Evolutionary conservation across 331 rosid genomes (phyloP).

Genomic region (Pyrus hybrid): DNA sequence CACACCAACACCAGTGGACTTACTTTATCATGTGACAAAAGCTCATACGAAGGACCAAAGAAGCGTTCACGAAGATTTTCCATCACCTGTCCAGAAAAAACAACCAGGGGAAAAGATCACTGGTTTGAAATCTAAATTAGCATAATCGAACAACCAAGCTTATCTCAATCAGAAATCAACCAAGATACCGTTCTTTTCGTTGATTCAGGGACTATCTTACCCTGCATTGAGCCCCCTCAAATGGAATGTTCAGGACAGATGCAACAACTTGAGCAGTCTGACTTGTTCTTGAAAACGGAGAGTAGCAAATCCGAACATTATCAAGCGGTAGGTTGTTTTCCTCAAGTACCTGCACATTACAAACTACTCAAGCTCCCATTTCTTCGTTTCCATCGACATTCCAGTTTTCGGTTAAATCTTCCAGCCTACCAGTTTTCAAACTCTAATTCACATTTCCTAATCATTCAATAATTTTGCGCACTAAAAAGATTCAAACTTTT

Average conservation of each 20-base stretch:
- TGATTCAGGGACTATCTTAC: conserved; percentile 12
- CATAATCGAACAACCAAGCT: background rate
- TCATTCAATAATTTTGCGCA: background rate
- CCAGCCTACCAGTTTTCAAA: background rate
- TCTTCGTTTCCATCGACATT: background rate
- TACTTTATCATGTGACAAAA: conserved; percentile 74
- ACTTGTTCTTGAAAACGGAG: conserved; percentile 78
- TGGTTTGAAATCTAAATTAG: background rate
- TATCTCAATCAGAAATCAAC: background rate
- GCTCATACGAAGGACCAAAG: conserved; percentile 86
- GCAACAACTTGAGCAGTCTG: conserved; percentile 68
- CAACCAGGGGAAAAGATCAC: background rate
- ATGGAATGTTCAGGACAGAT: conserved; percentile 45
- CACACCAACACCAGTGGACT: conserved; percentile 4
- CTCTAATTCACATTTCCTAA: background rate
- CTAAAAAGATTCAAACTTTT: background rate
- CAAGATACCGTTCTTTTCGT: background rate
- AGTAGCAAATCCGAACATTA: conserved; percentile 63
- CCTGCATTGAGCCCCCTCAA: conserved; percentile 65
- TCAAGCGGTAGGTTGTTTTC: conserved; percentile 34
- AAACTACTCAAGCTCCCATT: background rate
- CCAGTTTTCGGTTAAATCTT: background rate
- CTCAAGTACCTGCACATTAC: conserved; percentile 33
- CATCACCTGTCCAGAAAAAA: conserved; percentile 34
- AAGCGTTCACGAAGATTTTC: conserved; percentile 67